These are phyloP conservation scores for Moniliella sp. DNA, from an alignment of 1,284 basidiomycete species.

Conservation along the genomic window DNA sequence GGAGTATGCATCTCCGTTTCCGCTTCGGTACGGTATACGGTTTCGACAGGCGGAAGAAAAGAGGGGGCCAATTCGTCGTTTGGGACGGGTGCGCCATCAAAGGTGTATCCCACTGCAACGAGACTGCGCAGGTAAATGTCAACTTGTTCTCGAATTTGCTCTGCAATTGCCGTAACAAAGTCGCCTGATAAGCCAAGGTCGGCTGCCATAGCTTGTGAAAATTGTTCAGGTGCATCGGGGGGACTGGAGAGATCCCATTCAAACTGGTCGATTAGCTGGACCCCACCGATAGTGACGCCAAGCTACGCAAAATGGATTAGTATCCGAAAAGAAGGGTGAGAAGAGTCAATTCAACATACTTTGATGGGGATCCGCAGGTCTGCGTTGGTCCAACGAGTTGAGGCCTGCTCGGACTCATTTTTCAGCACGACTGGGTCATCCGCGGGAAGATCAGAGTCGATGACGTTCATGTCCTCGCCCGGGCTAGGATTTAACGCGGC, in stretches of 20 bases:
- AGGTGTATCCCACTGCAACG: slow-evolving; percentile 67
- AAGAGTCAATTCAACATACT: neutral
- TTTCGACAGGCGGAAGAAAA: slow-evolving; percentile 58
- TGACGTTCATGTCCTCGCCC: neutral
- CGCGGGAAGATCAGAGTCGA: neutral
- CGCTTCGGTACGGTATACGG: slow-evolving; percentile 34
- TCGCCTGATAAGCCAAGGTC: slow-evolving; percentile 84
- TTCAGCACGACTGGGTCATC: too few relatives aligned
- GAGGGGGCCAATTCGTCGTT: slow-evolving; percentile 80
- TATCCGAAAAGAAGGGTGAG: neutral
- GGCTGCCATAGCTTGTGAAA: slow-evolving; percentile 63
- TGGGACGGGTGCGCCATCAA: slow-evolving; percentile 53
- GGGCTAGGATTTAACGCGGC: too few relatives aligned
- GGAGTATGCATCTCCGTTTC: too few relatives aligned
- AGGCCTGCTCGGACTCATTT: neutral
- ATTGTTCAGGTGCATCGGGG: slow-evolving; percentile 65
- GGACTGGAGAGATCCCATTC: slow-evolving; percentile 84
- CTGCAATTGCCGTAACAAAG: slow-evolving; percentile 69
- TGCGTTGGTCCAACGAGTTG: neutral
- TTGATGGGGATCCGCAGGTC: slow-evolving; percentile 1
- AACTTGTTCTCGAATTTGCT: slow-evolving; percentile 86
- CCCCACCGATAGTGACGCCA: slow-evolving; percentile 78
- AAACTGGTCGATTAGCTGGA: slow-evolving; percentile 89
- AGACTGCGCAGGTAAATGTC: slow-evolving; percentile 75
- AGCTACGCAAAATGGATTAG: slow-evolving; percentile 7